Conservation (phyloP, 1,284 basidiomycete species). For the Limonomyces culmigenus region DNA sequence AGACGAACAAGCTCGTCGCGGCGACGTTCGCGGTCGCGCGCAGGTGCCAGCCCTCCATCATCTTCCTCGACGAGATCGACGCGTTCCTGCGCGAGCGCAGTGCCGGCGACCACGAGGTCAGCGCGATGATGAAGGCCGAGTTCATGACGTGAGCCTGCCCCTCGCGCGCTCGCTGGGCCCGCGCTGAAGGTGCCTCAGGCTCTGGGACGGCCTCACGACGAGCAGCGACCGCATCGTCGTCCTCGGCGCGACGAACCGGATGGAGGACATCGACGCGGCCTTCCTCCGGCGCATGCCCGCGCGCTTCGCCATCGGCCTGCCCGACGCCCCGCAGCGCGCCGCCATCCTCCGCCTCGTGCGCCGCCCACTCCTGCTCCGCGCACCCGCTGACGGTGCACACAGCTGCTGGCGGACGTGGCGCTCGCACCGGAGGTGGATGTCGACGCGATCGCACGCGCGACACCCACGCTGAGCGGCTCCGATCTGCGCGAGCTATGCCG, state of each 20-base stretch:
- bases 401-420: constrained; percentile 77
- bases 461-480: constrained; percentile 76
- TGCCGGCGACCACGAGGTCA: constrained; percentile 90
- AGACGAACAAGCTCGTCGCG: constrained; percentile 94
- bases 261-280: constrained; percentile 89
- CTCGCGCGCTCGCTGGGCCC: constrained; percentile 2
- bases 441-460: constrained; percentile 47
- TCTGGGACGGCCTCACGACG: constrained; percentile 95
- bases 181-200: constrained; percentile 22
- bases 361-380: constrained; percentile 3
- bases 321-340: constrained; percentile 65
- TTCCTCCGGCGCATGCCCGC: constrained; percentile 96
- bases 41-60: constrained; percentile 62
- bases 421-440: constrained; percentile 55
- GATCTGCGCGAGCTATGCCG: constrained; percentile 93
- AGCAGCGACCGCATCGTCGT: constrained; percentile 79
- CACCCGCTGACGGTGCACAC: not conserved
- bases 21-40: constrained; percentile 65
- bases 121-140: constrained; percentile 99
- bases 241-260: constrained; percentile 91
- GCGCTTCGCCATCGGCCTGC: constrained; percentile 82
- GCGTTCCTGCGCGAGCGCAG: constrained; percentile 83
- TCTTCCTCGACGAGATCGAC: constrained; percentile 76
- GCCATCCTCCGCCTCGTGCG: constrained; percentile 81
- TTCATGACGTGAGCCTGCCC: constrained; percentile 82